These are phyloP conservation scores for Suillus lakei DNA, from an alignment of 768 basidiomycete species.

Conservation along the genomic window DNA sequence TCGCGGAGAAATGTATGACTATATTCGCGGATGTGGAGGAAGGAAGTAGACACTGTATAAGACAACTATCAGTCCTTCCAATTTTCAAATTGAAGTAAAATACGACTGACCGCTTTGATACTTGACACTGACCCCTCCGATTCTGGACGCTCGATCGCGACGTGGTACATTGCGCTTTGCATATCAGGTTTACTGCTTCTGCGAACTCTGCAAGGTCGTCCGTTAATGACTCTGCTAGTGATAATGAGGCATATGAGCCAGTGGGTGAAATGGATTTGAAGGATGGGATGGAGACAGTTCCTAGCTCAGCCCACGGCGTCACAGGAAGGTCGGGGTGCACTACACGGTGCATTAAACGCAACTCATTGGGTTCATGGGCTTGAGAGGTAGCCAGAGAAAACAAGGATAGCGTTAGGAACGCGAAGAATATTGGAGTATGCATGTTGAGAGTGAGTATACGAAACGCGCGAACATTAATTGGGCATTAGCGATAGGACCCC, in stretches of 20 bases:
- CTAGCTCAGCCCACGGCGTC: slow-evolving; percentile 29
- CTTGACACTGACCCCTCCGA: slow-evolving; percentile 41
- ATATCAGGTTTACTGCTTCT: slow-evolving; percentile 42
- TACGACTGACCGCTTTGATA: slow-evolving; percentile 53
- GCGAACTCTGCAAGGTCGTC: slow-evolving; percentile 54
- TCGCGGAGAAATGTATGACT: slow-evolving; percentile 55
- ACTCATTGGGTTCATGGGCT: not conserved
- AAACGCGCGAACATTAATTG: slow-evolving; percentile 3
- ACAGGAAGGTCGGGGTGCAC: slow-evolving; percentile 36
- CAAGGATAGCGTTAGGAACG: slow-evolving; percentile 12
- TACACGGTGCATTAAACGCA: slow-evolving; percentile 30
- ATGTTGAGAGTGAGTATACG: slow-evolving; percentile 4
- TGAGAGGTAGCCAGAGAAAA: slow-evolving; percentile 1
- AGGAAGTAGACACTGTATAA: slow-evolving; percentile 68
- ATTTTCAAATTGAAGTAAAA: slow-evolving; percentile 54
- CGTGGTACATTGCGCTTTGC: slow-evolving; percentile 65
- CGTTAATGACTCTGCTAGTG: slow-evolving; percentile 45
- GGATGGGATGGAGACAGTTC: slow-evolving; percentile 28
- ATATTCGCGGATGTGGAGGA: slow-evolving; percentile 58
- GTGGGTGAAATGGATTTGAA: slow-evolving; percentile 38
- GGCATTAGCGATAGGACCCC: not conserved
- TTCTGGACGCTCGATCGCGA: slow-evolving; percentile 62
- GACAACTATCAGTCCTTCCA: slow-evolving; percentile 18
- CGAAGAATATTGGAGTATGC: slow-evolving; percentile 10
- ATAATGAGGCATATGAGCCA: slow-evolving; percentile 39